Evolutionary conservation across 169 alveolate species (phyloP), one percentile per base, ranked within the genome.

Genomic region (Plasmodium berghei): DNA sequence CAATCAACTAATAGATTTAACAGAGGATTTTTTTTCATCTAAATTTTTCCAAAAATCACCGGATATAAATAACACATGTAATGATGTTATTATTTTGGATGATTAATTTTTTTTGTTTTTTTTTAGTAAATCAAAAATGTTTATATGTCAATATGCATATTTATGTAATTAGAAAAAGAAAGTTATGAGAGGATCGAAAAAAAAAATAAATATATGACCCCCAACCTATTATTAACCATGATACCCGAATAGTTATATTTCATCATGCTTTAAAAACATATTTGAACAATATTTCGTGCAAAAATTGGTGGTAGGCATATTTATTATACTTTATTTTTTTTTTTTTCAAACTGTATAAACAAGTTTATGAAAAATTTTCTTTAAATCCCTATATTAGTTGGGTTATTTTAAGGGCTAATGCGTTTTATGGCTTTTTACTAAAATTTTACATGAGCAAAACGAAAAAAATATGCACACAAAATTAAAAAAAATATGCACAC

Each of bases 11-110:
- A 70, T 83, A 34, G 91, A 86, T 70, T 71, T 86, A 54, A 86
- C 91, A 52, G 91, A 86, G 48, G 91, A 72, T 2, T 70, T 86
- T 86, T 86, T 86, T 71, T 55, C 34, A 34, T 86, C 87, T 4
- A 87, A 86, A 5, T 86, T 86, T 80, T 80, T 80, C 66, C 83
- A 67, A 28, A 80, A 80, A 12, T 42, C 85, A 9, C n/a, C 59
- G 5, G 83, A 64, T 5, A n/a, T 67, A 20, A 58, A 54, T 62
- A 62, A 63, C 20, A 73, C 16, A 9, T 70, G 61, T 58, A 52
- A 83, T 18, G 91, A 86, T 28, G 74, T 86, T 20, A 86, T 86
- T 71, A 54, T 86, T 12, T 16, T 86, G 28, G 91, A 86, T 86
- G 91, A 86, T 42, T 86, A 48, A 71, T 45, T 55, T 52, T 58